Evolutionary conservation across 1,284 basidiomycete genomes (phyloP).

Genomic region (Ganoderma sp.): DNA sequence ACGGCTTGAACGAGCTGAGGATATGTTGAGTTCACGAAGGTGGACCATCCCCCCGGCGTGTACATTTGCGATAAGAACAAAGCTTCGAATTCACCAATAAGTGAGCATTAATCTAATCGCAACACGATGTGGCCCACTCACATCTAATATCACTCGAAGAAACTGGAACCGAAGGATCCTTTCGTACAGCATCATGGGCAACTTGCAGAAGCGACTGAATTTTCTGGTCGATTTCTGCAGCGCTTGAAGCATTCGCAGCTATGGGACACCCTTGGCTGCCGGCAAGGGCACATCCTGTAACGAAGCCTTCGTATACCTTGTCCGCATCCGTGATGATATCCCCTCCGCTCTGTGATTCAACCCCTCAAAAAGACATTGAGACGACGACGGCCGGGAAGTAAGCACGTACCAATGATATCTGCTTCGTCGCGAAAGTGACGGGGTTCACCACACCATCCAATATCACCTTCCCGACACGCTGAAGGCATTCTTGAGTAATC

Average conservation of each 20-base stretch:
- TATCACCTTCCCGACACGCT: slow-evolving; percentile 30
- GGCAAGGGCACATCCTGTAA: slow-evolving; percentile 28
- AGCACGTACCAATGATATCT: slow-evolving; percentile 12
- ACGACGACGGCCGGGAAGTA: not conserved
- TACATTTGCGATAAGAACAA: slow-evolving; percentile 2
- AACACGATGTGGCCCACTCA: not conserved
- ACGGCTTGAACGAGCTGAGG: slow-evolving; percentile 14
- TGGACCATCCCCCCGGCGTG: not conserved
- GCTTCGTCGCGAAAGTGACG: slow-evolving; percentile 9
- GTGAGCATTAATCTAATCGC: not conserved
- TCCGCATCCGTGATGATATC: slow-evolving; percentile 7
- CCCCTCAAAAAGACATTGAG: not conserved
- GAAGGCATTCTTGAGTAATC: not conserved
- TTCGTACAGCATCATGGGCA: slow-evolving; percentile 18
- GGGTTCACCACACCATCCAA: slow-evolving; percentile 26
- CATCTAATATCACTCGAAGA: slow-evolving; percentile 19
- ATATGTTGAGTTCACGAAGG: slow-evolving; percentile 15
- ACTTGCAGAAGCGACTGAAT: slow-evolving; percentile 20
- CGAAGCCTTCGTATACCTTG: slow-evolving; percentile 22
- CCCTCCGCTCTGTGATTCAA: not conserved
- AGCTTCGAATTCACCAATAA: not conserved
- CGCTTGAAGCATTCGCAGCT: slow-evolving; percentile 9
- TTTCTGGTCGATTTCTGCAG: slow-evolving; percentile 15
- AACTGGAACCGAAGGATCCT: slow-evolving; percentile 15
- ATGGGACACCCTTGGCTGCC: slow-evolving; percentile 22